A percentile compares a stretch with the other conserved stretches of the same genome.
Evolutionary conservation across 2,329 filamentous ascomycete genomes (phyloP).

Genomic region (Stromatinia cepivora): DNA sequence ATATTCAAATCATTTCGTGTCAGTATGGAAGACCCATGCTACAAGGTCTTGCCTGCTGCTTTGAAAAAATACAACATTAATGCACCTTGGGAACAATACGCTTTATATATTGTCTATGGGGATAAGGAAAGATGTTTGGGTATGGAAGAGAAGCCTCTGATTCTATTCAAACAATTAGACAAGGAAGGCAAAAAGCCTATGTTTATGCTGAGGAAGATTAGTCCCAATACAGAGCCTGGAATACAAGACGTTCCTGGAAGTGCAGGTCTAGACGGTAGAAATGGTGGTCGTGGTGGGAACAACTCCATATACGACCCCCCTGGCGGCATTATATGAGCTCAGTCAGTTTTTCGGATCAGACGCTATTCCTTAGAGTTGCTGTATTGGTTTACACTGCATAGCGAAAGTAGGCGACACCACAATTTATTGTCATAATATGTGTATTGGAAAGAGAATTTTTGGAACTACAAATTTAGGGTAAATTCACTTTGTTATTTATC

Average conservation of each 20-base stretch:
- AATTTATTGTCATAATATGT: constrained; percentile 21
- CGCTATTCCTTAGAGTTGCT: constrained; percentile 21
- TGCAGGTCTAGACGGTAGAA: constrained; percentile 29
- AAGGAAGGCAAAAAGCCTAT: constrained; percentile 86
- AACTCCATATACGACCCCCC: constrained; percentile 37
- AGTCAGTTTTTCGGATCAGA: constrained; percentile 16
- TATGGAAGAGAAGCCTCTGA: constrained; percentile 88
- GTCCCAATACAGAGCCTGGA: constrained; percentile 35
- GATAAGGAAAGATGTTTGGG: constrained; percentile 93
- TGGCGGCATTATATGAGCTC: constrained; percentile 40
- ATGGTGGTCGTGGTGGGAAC: constrained; percentile 28
- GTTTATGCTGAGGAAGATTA: constrained; percentile 74
- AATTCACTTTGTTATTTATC: constrained; percentile 15
- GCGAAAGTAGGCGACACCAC: constrained; percentile 19
- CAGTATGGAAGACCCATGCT: constrained; percentile 95
- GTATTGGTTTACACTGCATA: constrained; percentile 19
- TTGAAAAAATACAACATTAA: constrained; percentile 99
- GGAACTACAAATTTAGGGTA: constrained; percentile 10
- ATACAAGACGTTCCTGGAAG: constrained; percentile 44
- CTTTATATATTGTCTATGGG: constrained; percentile 97
- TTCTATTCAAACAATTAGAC: constrained; percentile 95
- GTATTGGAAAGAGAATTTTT: constrained; percentile 23
- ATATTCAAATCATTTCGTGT: constrained; percentile 99
- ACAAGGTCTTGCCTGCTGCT: constrained; percentile 93
- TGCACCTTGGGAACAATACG: constrained; percentile 95